Evolutionary conservation across 164 flowering plant species (phyloP).

Genomic region (Macadamia integrifolia): DNA sequence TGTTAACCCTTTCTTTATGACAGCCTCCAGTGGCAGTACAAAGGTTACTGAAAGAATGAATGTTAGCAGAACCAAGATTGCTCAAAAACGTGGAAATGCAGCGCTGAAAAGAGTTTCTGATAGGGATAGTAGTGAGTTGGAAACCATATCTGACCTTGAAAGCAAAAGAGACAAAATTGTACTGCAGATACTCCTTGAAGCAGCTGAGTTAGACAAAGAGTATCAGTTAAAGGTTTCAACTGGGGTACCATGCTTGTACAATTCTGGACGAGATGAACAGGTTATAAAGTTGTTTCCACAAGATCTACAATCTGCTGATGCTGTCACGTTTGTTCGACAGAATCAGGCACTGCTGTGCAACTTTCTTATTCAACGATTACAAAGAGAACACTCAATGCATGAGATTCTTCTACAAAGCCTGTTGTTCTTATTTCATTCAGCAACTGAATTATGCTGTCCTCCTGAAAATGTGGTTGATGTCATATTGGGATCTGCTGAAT

Average conservation of each 20-base stretch:
- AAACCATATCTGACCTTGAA: slow-evolving; percentile 55
- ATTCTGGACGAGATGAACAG: slow-evolving; percentile 33
- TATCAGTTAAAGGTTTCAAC: slow-evolving; percentile 26
- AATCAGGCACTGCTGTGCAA: slow-evolving; percentile 71
- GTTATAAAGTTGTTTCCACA: slow-evolving; percentile 35
- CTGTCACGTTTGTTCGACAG: slow-evolving; percentile 78
- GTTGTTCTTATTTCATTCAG: slow-evolving; percentile 55
- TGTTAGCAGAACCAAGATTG: slow-evolving; percentile 11
- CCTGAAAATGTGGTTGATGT: slow-evolving; percentile 72
- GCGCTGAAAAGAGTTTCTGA: slow-evolving; percentile 31
- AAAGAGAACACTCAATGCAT: slow-evolving; percentile 62
- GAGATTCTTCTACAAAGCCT: slow-evolving; percentile 79
- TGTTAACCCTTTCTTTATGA: slow-evolving; percentile 72
- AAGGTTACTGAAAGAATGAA: slow-evolving; percentile 22
- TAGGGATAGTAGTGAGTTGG: slow-evolving; percentile 31
- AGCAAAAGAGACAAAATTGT: slow-evolving; percentile 69
- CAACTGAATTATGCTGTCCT: slow-evolving; percentile 61
- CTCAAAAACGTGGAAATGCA: slow-evolving; percentile 21
- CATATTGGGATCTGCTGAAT: slow-evolving; percentile 58
- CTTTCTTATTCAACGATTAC: slow-evolving; percentile 53
- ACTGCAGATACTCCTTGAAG: slow-evolving; percentile 74
- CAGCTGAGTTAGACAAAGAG: slow-evolving; percentile 69
- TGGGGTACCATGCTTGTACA: slow-evolving; percentile 23
- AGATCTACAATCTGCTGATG: slow-evolving; percentile 59
- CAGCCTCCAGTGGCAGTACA: slow-evolving; percentile 32